These are phyloP conservation scores for Nakaseomyces glabratus DNA, from an alignment of 1,139 yeast species.

Conservation along the genomic window DNA sequence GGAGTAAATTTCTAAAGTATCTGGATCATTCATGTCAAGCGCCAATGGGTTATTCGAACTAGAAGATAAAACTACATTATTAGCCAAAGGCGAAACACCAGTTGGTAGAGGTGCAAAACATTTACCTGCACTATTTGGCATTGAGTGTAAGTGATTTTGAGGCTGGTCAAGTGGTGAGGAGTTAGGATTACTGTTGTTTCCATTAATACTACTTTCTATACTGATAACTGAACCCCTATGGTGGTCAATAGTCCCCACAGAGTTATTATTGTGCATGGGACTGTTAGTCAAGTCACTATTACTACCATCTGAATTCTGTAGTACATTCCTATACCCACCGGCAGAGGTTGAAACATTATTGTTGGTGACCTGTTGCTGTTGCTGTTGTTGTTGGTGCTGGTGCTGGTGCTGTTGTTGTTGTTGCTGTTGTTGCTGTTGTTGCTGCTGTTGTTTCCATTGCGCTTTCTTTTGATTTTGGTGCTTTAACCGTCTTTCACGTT, in stretches of 20 bases:
- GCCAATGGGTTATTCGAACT: constrained; percentile 37
- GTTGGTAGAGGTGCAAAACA: constrained; percentile 5
- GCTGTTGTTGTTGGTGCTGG: constrained; percentile 6
- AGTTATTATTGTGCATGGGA: constrained; percentile 1
- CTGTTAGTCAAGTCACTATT: too few relatives aligned
- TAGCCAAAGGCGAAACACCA: constrained; percentile 14
- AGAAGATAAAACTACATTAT: constrained; percentile 48
- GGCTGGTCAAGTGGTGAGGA: constrained; percentile 3
- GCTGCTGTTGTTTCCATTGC: constrained; percentile 3
- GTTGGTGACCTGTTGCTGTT: constrained; percentile 9
- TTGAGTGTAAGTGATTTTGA: not conserved
- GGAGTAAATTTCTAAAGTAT: constrained; percentile 74
- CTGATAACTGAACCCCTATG: constrained; percentile 4
- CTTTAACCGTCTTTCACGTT: constrained; percentile 66
- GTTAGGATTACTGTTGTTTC: constrained; percentile 2
- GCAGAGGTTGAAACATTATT: constrained; percentile 4
- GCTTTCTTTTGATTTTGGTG: constrained; percentile 48
- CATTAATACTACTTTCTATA: not conserved
- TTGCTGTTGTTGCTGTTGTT: not conserved
- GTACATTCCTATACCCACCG: not conserved
- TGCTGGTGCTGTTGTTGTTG: not conserved
- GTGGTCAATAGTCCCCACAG: not conserved
- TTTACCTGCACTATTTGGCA: not conserved
- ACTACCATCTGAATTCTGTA: not conserved
- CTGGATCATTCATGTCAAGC: constrained; percentile 86